Evolutionary conservation across 768 basidiomycete genomes (phyloP).

Genomic region (Russula sp.): DNA sequence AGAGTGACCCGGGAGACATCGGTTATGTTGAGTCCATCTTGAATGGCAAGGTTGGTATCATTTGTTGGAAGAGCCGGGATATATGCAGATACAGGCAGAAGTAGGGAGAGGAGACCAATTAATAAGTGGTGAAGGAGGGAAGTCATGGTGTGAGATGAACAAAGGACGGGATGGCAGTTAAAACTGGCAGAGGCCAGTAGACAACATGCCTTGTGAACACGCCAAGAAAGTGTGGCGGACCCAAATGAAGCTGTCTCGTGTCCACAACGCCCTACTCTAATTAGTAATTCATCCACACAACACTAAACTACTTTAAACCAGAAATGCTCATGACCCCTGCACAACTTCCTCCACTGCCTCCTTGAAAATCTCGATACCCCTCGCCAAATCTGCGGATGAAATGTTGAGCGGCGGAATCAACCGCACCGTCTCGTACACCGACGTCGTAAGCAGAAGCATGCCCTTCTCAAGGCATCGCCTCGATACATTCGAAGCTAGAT

Average conservation of each 20-base stretch:
- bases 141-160: constrained; percentile 3
- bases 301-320: too few species aligned
- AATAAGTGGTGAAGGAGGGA: not conserved
- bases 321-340: too few species aligned
- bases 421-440: constrained; percentile 80
- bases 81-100: constrained; percentile 44
- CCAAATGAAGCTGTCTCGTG: not conserved
- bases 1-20: constrained; percentile 58
- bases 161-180: not conserved
- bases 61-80: constrained; percentile 75
- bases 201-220: constrained; percentile 12
- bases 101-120: constrained; percentile 13
- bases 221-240: not conserved
- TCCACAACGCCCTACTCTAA: not conserved
- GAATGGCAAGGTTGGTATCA: constrained; percentile 46
- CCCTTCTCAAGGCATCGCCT: constrained; percentile 83
- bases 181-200: not conserved
- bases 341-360: constrained; percentile 72
- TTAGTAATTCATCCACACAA: not conserved
- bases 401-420: constrained; percentile 94
- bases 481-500: constrained; percentile 67
- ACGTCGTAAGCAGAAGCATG: constrained; percentile 84
- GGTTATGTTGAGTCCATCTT: constrained; percentile 48
- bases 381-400: constrained; percentile 65
- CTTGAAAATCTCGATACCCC: constrained; percentile 61